A percentile compares a stretch with the other conserved stretches of the same genome.
phyloP scores from a whole-genome alignment of 2,329 filamentous ascomycete species.

The Elsinoe arachidis region DNA sequence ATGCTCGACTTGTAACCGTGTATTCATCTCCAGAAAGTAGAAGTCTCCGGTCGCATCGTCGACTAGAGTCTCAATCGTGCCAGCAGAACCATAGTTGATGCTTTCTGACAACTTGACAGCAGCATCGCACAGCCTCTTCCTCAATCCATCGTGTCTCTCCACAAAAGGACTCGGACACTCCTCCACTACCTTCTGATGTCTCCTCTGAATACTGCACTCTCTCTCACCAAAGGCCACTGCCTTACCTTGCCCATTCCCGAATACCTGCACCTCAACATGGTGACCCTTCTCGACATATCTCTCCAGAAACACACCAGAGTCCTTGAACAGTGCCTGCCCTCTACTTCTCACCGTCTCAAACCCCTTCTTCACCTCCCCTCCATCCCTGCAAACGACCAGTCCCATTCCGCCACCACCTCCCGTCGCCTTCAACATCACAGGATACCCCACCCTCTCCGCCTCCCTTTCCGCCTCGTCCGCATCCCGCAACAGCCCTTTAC shows the following conservation, averaged over 20 bases:
- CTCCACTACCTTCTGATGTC: conserved; percentile 87
- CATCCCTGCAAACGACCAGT: conserved; percentile 62
- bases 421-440: conserved; percentile 50
- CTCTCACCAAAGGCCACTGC: conserved; percentile 79
- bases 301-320: conserved; percentile 77
- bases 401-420: conserved; percentile 69
- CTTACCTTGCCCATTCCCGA: conserved; percentile 71
- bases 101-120: conserved; percentile 58
- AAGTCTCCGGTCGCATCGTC: conserved; percentile 75
- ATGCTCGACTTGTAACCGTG: conserved; percentile 50
- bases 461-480: conserved; percentile 41
- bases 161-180: conserved; percentile 73
- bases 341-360: conserved; percentile 55
- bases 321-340: conserved; percentile 70
- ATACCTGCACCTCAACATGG: conserved; percentile 86
- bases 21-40: conserved; percentile 57
- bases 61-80: conserved; percentile 84
- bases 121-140: conserved; percentile 52
- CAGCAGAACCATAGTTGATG: conserved; percentile 68
- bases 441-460: conserved; percentile 40
- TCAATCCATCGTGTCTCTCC: conserved; percentile 44
- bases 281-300: conserved; percentile 69
- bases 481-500: conserved; percentile 39
- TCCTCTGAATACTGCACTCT: conserved; percentile 77
- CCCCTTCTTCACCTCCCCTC: conserved; percentile 61